Conservation (phyloP, 169 alveolate species). For the Plasmodium inui region DNA sequence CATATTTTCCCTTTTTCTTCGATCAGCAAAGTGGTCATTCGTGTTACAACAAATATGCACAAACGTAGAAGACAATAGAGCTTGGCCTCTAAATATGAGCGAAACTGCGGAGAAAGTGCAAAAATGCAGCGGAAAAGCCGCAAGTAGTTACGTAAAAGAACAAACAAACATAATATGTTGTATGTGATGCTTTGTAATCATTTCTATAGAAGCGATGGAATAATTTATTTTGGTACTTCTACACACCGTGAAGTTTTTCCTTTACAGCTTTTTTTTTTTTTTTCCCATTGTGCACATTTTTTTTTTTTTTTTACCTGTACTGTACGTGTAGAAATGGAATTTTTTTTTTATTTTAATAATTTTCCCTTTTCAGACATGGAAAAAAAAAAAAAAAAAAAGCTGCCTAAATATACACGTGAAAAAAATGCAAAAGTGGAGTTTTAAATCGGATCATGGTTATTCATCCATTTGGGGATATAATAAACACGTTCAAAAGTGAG, state of each 20-base stretch:
- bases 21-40: neutral
- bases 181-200: neutral
- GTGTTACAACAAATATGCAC: neutral
- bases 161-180: conserved; percentile 1
- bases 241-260: neutral
- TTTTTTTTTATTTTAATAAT: neutral
- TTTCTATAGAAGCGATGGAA: conserved; percentile 1
- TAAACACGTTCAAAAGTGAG: neutral
- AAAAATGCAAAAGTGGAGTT: neutral
- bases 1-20: neutral
- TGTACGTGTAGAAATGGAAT: neutral
- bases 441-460: neutral
- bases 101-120: neutral
- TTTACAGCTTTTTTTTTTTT: neutral
- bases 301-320: neutral
- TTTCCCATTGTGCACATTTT: neutral
- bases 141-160: neutral
- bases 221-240: conserved; percentile 1
- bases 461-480: neutral
- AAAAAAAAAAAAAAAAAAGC: neutral
- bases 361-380: neutral
- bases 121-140: neutral
- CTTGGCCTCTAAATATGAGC: neutral
- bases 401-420: neutral
- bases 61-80: neutral